Evolutionary conservation across 2,329 filamentous ascomycete species (phyloP), one percentile per base, ranked within the genome.

Genomic region (Exophiala phaeomuriformis): DNA sequence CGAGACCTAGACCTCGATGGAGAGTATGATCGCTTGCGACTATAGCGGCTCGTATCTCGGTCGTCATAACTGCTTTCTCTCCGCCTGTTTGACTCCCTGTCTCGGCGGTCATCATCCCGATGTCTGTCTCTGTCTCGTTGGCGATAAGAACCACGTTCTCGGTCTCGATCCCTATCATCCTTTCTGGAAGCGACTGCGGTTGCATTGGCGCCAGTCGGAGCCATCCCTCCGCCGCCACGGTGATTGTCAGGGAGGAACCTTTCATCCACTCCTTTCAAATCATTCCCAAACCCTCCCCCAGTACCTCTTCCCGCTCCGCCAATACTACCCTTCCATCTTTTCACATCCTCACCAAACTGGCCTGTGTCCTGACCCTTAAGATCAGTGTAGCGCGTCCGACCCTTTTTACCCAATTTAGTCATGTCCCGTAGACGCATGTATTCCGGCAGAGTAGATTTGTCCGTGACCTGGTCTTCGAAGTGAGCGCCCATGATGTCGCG

Each of bases 341-440:
- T 75, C 58, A 82, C 80, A 29, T 78, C 79, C 19, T 70, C 68
- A 3, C 72, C 91, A 85, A 90, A 96, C 31, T 79, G 76, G 0
- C 93, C 93, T 0, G 93, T 98, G 70, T 98, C 93, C 71, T 98
- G 91, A 9, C 77, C 81, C 67, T 84, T 84, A 65, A 98, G 78
- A 69, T 98, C 93, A 64, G 80, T 86, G 71, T 97, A 97, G 69
- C 86, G 88, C 4, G 89, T 90, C 30, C 88, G 83, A 19, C 93
- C 91, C 75, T 95, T 95, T 73, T 86, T 88, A 27, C 93, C 93
- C 29, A 98, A 71, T 73, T 90, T 91, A 9, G 90, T 91, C 85
- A 93, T 89, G 70, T 97, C 93, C 52, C 93, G 78, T 64, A 94
- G 83, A 72, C 95, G 90, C 75, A 98, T 83, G 61, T 90, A 94